phyloP scores from a whole-genome alignment of 768 basidiomycete species.

The Amanita brunnescens region DNA sequence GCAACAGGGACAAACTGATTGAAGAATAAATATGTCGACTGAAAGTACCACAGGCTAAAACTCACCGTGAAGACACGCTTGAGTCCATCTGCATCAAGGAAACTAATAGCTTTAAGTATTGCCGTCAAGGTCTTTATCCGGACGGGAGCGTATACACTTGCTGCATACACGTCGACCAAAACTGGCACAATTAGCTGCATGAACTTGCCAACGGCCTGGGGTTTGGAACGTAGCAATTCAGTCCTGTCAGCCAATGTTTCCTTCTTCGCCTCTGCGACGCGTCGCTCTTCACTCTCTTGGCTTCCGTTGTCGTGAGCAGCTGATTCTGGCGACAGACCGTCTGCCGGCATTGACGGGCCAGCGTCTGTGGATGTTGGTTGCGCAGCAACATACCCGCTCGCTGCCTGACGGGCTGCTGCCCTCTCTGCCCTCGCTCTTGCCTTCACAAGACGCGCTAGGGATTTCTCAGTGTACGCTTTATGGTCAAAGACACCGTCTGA shows the following conservation, averaged over 20 bases:
- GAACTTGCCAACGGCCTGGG: slow-evolving; percentile 73
- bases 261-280: slow-evolving; percentile 22
- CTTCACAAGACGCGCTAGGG: slow-evolving; percentile 65
- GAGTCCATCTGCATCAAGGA: slow-evolving; percentile 70
- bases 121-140: slow-evolving; percentile 85
- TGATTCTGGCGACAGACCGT: slow-evolving; percentile 21
- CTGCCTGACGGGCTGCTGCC: slow-evolving; percentile 55
- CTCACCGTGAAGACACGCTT: slow-evolving; percentile 71
- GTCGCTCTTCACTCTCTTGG: slow-evolving; percentile 34
- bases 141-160: slow-evolving; percentile 83
- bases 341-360: slow-evolving; percentile 15
- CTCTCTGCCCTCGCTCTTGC: slow-evolving; percentile 79
- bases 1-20: slow-evolving; percentile 86
- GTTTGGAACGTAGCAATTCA: slow-evolving; percentile 66
- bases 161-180: slow-evolving; percentile 98
- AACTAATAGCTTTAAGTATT: slow-evolving; percentile 85
- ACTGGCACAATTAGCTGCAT: slow-evolving; percentile 88
- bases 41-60: slow-evolving; percentile 7
- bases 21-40: slow-evolving; percentile 7
- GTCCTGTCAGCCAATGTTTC: slow-evolving; percentile 47
- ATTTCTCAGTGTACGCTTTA: slow-evolving; percentile 83
- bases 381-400: slow-evolving; percentile 20
- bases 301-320: slow-evolving; percentile 20
- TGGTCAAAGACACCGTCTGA: slow-evolving; percentile 94
- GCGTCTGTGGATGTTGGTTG: slow-evolving; percentile 14